Evolutionary conservation across 768 basidiomycete species (phyloP), one percentile per base, ranked within the genome.

Genomic region (Floccularia luteovirens): DNA sequence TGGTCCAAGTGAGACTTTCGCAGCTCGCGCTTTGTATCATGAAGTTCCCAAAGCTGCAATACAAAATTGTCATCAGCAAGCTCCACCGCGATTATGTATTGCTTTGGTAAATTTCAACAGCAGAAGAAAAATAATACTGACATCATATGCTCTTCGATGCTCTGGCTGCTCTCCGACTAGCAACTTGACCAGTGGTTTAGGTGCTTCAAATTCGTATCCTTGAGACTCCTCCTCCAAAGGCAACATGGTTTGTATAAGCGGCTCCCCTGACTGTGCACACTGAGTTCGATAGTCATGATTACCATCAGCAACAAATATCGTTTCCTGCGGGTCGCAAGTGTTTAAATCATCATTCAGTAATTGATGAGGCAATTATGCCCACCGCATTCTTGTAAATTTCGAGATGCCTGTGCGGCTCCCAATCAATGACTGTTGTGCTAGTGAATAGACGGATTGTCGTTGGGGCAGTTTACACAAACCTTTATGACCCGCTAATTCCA

Each of bases 31-130:
- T 72, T 72, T 48, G 64, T 57, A 41, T 70, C 71, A 28, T 82
- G 79, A 6, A 76, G 43, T 53, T 79, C 70, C 81, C 82, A 87
- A 27, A 82, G 68, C 57, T 80, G 58, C 23, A 61, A n/a, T n/a
- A n/a, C n/a, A n/a, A n/a, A n/a, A n/a, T n/a, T n/a, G n/a, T n/a
- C n/a, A n/a, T n/a, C n/a, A n/a, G n/a, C n/a, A n/a, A n/a, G n/a
- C n/a, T n/a, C n/a, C n/a, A n/a, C n/a, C n/a, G n/a, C n/a, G n/a
- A n/a, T n/a, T n/a, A 66, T 3, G 64, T 62, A 22, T 31, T 36
- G 4, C 54, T 42, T 31, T 42, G 43, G 37, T 50, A 52, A 25
- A 13, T 30, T 30, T 27, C 13, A 49, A 12, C 41, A 8, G n/a
- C 12, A 11, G 11, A 5, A 6, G 4, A 12, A 24, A 25, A 21